These are phyloP conservation scores for Penicillium occitanis DNA, from an alignment of 2,329 filamentous ascomycete species.

Conservation along the genomic window DNA sequence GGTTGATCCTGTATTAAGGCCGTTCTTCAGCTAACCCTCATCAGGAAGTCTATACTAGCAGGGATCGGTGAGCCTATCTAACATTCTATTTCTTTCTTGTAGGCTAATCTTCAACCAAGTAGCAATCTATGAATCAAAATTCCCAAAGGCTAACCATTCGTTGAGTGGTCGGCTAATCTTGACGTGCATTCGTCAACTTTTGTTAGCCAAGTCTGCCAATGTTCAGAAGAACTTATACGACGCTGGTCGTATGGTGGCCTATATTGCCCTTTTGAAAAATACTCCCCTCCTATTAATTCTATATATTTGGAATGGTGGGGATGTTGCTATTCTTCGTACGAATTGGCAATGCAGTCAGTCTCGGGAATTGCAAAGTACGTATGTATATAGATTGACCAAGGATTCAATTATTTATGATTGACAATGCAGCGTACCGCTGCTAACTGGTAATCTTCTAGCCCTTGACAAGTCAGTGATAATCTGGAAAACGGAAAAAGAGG, in stretches of 20 bases:
- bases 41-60: not conserved
- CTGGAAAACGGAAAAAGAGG: not conserved
- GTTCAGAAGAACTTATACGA: not conserved
- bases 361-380: not conserved
- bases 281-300: not conserved
- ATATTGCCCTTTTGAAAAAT: not conserved
- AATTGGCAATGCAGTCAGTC: not conserved
- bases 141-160: not conserved
- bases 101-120: not conserved
- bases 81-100: not conserved
- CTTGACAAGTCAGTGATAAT: not conserved
- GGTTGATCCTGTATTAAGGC: not conserved
- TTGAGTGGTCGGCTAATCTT: not conserved
- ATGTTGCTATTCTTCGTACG: not conserved
- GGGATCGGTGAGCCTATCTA: not conserved
- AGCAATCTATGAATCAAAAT: not conserved
- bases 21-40: not conserved
- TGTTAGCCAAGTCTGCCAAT: not conserved
- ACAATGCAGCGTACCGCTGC: not conserved
- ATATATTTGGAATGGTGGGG: not conserved
- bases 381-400: not conserved
- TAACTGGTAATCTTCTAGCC: not conserved
- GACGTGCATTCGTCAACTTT: not conserved
- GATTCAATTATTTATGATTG: not conserved
- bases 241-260: not conserved